Percentiles rank a stretch among this genome's conserved stretches.
phyloP scores from a whole-genome alignment of 164 flowering plant species.

The Dillenia turbinata region DNA sequence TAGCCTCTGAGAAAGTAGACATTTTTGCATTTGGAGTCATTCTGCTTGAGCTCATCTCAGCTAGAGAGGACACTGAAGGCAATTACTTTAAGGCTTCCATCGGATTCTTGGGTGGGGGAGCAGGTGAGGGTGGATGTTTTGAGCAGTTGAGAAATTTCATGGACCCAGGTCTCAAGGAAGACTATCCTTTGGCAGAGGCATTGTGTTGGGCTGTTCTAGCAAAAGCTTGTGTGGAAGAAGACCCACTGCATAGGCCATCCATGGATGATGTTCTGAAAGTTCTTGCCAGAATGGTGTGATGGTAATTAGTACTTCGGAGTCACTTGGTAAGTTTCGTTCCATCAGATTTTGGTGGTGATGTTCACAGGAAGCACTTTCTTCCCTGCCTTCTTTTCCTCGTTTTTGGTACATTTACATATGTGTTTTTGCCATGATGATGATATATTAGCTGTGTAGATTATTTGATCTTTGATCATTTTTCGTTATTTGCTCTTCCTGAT shows the following conservation, averaged over 20 bases:
- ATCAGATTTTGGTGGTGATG: constrained; percentile 7
- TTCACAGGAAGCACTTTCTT: constrained; percentile 7
- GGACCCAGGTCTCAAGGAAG: constrained; percentile 21
- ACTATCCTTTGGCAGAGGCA: constrained; percentile 17
- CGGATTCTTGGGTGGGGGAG: constrained; percentile 15
- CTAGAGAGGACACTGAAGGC: constrained; percentile 6
- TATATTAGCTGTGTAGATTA: too few relatives aligned
- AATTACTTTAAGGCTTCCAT: constrained; percentile 10
- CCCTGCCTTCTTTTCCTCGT: not conserved
- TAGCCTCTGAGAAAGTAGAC: constrained; percentile 6
- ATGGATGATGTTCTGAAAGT: constrained; percentile 26
- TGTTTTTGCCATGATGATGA: too few relatives aligned
- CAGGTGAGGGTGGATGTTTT: constrained; percentile 17
- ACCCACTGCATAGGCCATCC: constrained; percentile 27
- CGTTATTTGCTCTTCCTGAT: too few relatives aligned
- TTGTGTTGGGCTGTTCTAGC: constrained; percentile 3
- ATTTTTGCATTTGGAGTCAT: constrained; percentile 18
- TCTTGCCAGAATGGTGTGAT: constrained; percentile 21
- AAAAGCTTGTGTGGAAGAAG: constrained; percentile 13
- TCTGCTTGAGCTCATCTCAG: constrained; percentile 16
- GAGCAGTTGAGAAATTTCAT: constrained; percentile 18
- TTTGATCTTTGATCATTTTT: too few relatives aligned
- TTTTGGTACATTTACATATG: too few relatives aligned
- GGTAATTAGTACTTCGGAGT: not conserved
- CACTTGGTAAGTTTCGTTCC: not conserved